Conservation (phyloP, 371 early-diverging fungal species). For the Vairimorpha apis region DNA sequence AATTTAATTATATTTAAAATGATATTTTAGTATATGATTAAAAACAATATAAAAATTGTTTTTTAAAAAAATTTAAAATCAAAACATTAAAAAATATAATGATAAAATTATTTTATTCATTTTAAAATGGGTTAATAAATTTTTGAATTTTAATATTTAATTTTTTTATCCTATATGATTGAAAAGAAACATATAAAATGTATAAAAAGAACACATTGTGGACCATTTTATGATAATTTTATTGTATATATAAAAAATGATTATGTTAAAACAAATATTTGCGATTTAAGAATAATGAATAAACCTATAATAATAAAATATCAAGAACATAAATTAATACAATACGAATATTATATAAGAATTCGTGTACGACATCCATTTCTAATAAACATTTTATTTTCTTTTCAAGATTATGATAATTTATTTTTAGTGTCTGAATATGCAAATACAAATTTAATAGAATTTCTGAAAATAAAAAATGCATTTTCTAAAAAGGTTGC, state of each 20-base stretch:
- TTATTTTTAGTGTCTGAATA: constrained; percentile 51
- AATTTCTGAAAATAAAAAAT: constrained; percentile 12
- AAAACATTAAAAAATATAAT: too few species aligned
- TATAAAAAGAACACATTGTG: constrained; percentile 23
- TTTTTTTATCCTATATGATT: constrained; percentile 19
- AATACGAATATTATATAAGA: constrained; percentile 47
- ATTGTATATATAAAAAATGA: constrained; percentile 20
- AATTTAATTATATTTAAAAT: too few species aligned
- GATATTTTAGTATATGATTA: too few species aligned
- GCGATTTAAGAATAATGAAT: constrained; percentile 41
- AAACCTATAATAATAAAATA: constrained; percentile 48
- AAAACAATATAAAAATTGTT: too few species aligned
- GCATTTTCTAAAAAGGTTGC: constrained; percentile 73
- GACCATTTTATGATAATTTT: constrained; percentile 36
- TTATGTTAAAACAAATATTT: background rate
- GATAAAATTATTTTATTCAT: too few species aligned
- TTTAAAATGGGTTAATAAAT: too few species aligned
- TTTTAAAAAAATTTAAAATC: too few species aligned
- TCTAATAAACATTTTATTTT: constrained; percentile 47
- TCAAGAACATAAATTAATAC: constrained; percentile 40
- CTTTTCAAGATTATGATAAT: constrained; percentile 57
- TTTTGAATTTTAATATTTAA: background rate
- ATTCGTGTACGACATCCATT: constrained; percentile 41
- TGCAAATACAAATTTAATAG: constrained; percentile 28
- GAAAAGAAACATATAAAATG: constrained; percentile 35